Percentiles rank a stretch among this genome's conserved stretches.
phyloP scores from a whole-genome alignment of 352 stramenopile genomes.

The Blastocystis sp. region DNA sequence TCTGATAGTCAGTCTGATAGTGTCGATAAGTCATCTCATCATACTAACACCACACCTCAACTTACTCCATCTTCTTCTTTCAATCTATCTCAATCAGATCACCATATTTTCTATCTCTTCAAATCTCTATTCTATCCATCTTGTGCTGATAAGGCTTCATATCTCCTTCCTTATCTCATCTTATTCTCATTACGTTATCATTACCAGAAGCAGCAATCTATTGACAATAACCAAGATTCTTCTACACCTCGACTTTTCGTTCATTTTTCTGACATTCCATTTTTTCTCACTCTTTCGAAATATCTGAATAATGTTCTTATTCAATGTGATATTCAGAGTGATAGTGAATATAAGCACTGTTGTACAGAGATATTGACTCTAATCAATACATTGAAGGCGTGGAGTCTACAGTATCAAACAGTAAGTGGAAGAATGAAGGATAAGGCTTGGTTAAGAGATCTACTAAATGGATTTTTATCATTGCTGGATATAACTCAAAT shows the following conservation, averaged over 20 bases:
- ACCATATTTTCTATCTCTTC: not conserved
- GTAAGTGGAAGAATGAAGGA: not conserved
- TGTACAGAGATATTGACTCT: not conserved
- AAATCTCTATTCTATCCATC: not conserved
- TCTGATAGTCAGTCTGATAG: not conserved
- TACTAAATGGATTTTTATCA: not conserved
- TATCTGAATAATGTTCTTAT: not conserved
- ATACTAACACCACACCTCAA: not conserved
- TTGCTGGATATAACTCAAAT: not conserved
- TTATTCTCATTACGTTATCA: not conserved
- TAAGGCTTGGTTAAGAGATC: not conserved
- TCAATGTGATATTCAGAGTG: not conserved
- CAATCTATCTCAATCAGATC: not conserved
- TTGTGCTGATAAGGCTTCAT: conserved; percentile 21
- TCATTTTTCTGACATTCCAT: not conserved
- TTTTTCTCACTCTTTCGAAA: not conserved
- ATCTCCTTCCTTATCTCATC: not conserved
- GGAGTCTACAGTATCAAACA: not conserved
- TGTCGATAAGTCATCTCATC: not conserved
- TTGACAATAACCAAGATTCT: not conserved
- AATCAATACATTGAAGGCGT: conserved; percentile 22
- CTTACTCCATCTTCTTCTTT: not conserved
- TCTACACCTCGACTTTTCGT: not conserved
- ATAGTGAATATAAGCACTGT: conserved; percentile 35
- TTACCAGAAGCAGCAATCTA: not conserved